Evolutionary conservation across 441 rosid genomes (phyloP), one percentile per base, ranked within the genome.

Genomic region (Croton laevigatus): DNA sequence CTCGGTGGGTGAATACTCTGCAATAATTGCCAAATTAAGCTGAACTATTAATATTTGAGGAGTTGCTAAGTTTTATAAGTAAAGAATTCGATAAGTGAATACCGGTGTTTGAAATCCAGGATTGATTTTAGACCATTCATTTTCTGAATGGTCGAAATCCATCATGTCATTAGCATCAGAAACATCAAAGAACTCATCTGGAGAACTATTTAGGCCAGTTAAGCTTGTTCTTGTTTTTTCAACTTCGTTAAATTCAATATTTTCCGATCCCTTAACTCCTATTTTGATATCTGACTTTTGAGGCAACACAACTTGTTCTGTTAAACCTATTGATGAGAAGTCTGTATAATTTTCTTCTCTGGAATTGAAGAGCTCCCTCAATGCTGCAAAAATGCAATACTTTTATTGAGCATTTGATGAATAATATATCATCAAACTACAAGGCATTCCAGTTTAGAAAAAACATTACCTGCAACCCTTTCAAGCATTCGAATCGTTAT

Each of bases 111-210:
- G 76, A 51, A 72, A 58, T 69, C 83, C 86, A 27, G 88, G 69
- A 66, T 71, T 73, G 37, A 69, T 42, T 51, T 78, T 88, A 27
- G 78, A 44, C 93, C 93, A 84, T 16, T 73, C 86, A 64, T 70
- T 81, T 49, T 81, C 93, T 52, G 54, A 64, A 7, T 45, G 75
- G 42, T 86, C 87, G 73, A 69, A 71, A 63, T 82, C 88, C 13
- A 65, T 27, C 38, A 79, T 74, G 65, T 89, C 91, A 22, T 69
- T 46, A 66, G 84, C 69, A 71, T 88, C 94, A 19, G 93, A 93
- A 69, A 91, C 97, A 77, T 95, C 99, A 66, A 91, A 91, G 85
- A 93, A 95, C 75, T 93, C 99, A 74, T 93, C 99, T 51, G 92
- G 75, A 53, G 79, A 78, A 81, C 85, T 89, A 16, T 83, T 83